Evolutionary conservation across 345 rosid genomes (phyloP), one percentile per base, ranked within the genome.

Genomic region (Viola odorata): DNA sequence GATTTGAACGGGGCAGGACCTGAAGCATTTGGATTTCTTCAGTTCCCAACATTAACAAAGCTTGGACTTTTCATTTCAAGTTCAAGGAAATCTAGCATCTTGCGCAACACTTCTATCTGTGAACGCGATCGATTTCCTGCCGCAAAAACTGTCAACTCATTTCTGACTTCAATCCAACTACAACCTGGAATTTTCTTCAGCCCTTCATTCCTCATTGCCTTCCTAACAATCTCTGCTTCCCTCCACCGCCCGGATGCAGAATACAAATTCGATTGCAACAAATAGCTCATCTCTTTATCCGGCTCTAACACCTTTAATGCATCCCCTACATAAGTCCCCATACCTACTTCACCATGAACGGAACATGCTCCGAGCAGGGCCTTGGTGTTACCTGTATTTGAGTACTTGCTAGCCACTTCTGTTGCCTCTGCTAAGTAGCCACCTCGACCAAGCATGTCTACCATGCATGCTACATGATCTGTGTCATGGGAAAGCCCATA

Each of bases 91-190:
- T 38, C 4, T 42, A 87, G 60, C 15, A 71, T 53, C 62, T 67
- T 62, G 12, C 40, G 62, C 39, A 83, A 45, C 57, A 83, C 85
- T 13, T 71, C 80, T 55, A 57, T 41, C 45, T 49, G 50, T 1
- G 72, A 70, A 58, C 75, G 69, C 37, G 74, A 73, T 69, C 58
- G 42, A 41, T 75, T 67, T 39, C 91, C 89, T 0, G 87, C 85
- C 7, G 81, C 75, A 65, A 87, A 87, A 48, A 65, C 68, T 3
- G 72, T 71, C 50, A 87, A 76, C 9, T 63, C 41, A 51, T 82
- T 81, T 57, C 68, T 75, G 73, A 87, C 82, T 73, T 85, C 85
- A 44, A 87, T 82, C 97, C 96, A 87, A 32, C 96, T 87, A 69
- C 89, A 90, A 38, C 91, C 95, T 8, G 87, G 90, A 58, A 39